phyloP scores from a whole-genome alignment of 768 basidiomycete genomes.

The Collybia nuda region DNA sequence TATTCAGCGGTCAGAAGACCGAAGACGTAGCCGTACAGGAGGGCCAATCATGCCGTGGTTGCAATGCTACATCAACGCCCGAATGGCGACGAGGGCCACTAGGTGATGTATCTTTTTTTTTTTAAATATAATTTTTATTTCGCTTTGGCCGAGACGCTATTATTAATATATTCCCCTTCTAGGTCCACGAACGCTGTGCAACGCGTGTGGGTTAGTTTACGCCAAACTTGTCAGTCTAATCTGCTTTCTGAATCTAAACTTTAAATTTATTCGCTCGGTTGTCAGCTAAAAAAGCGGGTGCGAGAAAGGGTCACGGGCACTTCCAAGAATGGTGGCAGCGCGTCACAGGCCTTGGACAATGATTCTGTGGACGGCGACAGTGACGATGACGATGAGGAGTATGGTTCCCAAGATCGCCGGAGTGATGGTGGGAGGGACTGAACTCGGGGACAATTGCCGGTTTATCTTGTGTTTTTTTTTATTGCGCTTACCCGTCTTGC shows the following conservation, averaged over 20 bases:
- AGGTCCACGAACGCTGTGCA: conserved; percentile 84
- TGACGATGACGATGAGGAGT: conserved; percentile 16
- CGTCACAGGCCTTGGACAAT: neutral
- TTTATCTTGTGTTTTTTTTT: neutral
- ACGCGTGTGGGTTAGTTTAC: conserved; percentile 85
- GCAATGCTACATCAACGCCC: conserved; percentile 80
- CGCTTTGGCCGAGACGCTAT: neutral
- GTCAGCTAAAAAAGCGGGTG: conserved; percentile 2
- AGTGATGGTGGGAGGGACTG: conserved; percentile 13
- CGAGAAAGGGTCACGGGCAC: conserved; percentile 34
- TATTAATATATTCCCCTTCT: conserved; percentile 3
- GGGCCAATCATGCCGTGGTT: conserved; percentile 78
- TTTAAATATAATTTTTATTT: neutral
- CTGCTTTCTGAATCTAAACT: conserved; percentile 4
- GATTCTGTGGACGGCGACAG: conserved; percentile 14
- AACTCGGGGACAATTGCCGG: neutral
- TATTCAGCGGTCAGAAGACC: conserved; percentile 2
- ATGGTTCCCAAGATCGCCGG: conserved; percentile 16
- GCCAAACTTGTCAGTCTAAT: conserved; percentile 70
- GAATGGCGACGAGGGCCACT: conserved; percentile 86
- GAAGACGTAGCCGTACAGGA: conserved; percentile 38
- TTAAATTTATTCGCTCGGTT: neutral
- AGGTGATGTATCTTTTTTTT: conserved; percentile 45
- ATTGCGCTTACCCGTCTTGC: conserved; percentile 1
- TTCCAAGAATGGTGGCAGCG: conserved; percentile 11